Evolutionary conservation across 2,329 filamentous ascomycete genomes (phyloP).

Genomic region (Calonectria crousiana): DNA sequence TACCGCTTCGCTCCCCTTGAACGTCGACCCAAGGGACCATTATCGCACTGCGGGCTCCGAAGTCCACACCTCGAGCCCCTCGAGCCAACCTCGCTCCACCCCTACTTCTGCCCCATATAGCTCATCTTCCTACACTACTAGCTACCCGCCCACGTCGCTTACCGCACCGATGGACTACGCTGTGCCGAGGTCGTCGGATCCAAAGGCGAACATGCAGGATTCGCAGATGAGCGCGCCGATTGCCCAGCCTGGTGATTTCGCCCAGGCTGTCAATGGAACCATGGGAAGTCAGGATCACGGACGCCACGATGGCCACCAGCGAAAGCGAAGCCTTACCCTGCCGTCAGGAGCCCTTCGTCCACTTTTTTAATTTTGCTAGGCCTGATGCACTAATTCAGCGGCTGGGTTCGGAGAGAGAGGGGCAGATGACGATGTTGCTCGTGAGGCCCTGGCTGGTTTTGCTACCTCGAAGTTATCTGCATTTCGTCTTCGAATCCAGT

Average conservation of each 20-base stretch:
- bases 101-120: slow-evolving; percentile 56
- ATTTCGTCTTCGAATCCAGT: not conserved
- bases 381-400: not conserved
- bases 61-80: slow-evolving; percentile 25
- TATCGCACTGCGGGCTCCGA: slow-evolving; percentile 53
- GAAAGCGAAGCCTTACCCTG: slow-evolving; percentile 53
- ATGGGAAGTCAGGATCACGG: slow-evolving; percentile 24
- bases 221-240: slow-evolving; percentile 68
- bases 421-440: not conserved
- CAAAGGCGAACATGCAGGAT: slow-evolving; percentile 55
- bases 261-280: slow-evolving; percentile 59
- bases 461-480: not conserved
- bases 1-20: slow-evolving; percentile 59
- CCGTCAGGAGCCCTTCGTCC: slow-evolving; percentile 24
- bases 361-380: slow-evolving; percentile 15
- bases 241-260: slow-evolving; percentile 65
- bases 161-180: slow-evolving; percentile 67
- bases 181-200: slow-evolving; percentile 33
- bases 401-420: not conserved
- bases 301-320: slow-evolving; percentile 45
- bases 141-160: slow-evolving; percentile 66
- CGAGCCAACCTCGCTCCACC: slow-evolving; percentile 30
- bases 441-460: slow-evolving; percentile 12
- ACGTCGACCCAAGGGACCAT: slow-evolving; percentile 59
- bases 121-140: slow-evolving; percentile 60